Conservation (phyloP, 2,329 filamentous ascomycete genomes). For the Ambrosiella beaveri region DNA sequence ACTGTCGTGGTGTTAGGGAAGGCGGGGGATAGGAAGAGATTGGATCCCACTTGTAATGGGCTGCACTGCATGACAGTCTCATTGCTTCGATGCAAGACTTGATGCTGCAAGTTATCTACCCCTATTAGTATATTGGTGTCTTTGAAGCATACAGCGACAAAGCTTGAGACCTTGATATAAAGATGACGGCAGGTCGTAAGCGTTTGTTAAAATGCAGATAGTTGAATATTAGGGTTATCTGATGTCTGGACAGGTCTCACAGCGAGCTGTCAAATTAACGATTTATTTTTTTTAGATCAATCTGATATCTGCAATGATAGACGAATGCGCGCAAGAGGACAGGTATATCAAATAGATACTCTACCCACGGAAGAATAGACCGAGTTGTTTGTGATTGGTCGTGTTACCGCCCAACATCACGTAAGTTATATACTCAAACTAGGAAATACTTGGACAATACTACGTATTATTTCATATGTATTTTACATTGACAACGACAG, state of each 20-base stretch:
- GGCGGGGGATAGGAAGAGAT: no score
- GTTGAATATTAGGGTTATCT: no score
- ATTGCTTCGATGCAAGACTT: not conserved
- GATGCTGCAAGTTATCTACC: constrained; percentile 2
- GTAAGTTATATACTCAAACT: not conserved
- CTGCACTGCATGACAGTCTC: not conserved
- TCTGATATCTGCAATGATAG: no score
- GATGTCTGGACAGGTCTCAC: no score
- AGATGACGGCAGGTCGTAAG: not conserved
- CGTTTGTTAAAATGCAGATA: no score
- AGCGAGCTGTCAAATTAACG: no score
- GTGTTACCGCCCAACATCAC: not conserved
- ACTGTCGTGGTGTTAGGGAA: no score
- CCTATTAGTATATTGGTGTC: constrained; percentile 1
- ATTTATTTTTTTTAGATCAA: no score
- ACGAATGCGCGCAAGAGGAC: not conserved
- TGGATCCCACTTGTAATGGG: not conserved
- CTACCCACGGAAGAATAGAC: not conserved
- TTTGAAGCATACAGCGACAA: not conserved
- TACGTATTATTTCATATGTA: not conserved
- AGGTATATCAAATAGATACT: not conserved
- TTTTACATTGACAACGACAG: not conserved
- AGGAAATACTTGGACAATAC: not conserved
- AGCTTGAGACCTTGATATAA: not conserved
- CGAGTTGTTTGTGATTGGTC: not conserved